Evolutionary conservation across 148 eudicot genomes (phyloP), one percentile per base, ranked within the genome.

Genomic region (Tetragonia tetragonoides): DNA sequence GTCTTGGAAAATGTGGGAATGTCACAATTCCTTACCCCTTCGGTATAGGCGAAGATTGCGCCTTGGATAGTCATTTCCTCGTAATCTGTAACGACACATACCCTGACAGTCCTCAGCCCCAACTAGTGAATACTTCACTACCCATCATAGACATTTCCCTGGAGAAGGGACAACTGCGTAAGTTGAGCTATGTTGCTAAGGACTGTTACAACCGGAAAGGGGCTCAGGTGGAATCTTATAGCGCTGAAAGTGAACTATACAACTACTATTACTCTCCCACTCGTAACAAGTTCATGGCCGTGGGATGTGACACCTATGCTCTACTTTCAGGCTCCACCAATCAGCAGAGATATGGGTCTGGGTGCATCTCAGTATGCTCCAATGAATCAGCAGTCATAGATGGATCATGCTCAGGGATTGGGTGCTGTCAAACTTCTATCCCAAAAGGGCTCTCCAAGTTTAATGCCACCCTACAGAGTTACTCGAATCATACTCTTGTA

Each of bases 1-100:
- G 68, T 15, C 68, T 2, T 0, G 18, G 4, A 2, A 65, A 65
- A 37, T 65, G 68, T 14, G 68, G 42, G 17, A 65, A 65, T 34
- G 12, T 65, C 40, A 65, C 68, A 28, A 12, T 65, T 10, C 68
- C 68, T 65, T 65, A 65, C 42, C 68, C 68, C 4, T 65, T 65
- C 11, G 68, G 68, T 18, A 34, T 65, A 28, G 68, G 42, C 6
- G 17, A 28, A 65, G 40, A 5, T 28, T 65, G 68, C 5, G 16
- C 68, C 20, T 11, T 34, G n/a, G 62, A 57, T 20, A 7, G 18
- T 11, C n/a, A 57, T 18, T 57, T 57, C 62, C 1, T 11, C 3
- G 6, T 57, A 16, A 10, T 16, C 21, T 57, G 62, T 21, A 57
- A 57, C 21, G 0, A 18, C 23, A 57, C 1, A 0, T 3, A 0